These are phyloP conservation scores for Leccinum subtestaceum DNA, from an alignment of 768 basidiomycete genomes.

Conservation along the genomic window DNA sequence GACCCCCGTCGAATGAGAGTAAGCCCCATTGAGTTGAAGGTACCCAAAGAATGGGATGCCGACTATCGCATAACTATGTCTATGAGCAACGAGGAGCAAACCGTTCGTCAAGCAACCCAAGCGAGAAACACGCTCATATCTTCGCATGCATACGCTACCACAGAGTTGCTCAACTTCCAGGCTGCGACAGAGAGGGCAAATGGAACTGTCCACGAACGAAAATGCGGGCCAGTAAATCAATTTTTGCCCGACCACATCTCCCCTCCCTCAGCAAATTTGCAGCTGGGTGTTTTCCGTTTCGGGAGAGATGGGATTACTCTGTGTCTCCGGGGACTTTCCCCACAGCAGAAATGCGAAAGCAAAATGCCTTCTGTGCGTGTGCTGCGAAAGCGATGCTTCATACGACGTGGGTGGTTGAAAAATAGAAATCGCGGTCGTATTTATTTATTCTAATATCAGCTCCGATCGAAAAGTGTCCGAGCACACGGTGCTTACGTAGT, in stretches of 20 bases:
- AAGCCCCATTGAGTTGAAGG: slow-evolving; percentile 90
- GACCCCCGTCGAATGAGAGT: slow-evolving; percentile 67
- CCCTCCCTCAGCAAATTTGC: slow-evolving; percentile 65
- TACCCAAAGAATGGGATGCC: slow-evolving; percentile 32
- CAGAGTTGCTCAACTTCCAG: slow-evolving; percentile 35
- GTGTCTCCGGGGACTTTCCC: slow-evolving; percentile 94
- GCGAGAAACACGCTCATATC: slow-evolving; percentile 68
- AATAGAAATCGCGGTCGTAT: slow-evolving; percentile 15
- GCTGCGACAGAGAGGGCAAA: slow-evolving; percentile 59
- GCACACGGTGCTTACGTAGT: not conserved
- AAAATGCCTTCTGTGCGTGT: slow-evolving; percentile 59
- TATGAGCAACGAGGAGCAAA: slow-evolving; percentile 72
- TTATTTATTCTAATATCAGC: slow-evolving; percentile 10
- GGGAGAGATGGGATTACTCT: slow-evolving; percentile 58
- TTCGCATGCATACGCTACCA: slow-evolving; percentile 55
- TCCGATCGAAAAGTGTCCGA: slow-evolving; percentile 21
- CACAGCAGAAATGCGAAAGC: slow-evolving; percentile 62
- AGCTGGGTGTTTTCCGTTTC: slow-evolving; percentile 70
- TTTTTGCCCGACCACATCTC: slow-evolving; percentile 47
- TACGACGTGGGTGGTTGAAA: slow-evolving; percentile 44
- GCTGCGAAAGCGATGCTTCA: slow-evolving; percentile 88
- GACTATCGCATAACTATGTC: slow-evolving; percentile 85
- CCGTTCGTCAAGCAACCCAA: slow-evolving; percentile 40
- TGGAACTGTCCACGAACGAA: slow-evolving; percentile 31
- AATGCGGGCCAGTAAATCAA: slow-evolving; percentile 37